Evolutionary conservation across 225 moss, liverwort and hornwort species (phyloP).

Genomic region (Physcomitrellopsis africana): DNA sequence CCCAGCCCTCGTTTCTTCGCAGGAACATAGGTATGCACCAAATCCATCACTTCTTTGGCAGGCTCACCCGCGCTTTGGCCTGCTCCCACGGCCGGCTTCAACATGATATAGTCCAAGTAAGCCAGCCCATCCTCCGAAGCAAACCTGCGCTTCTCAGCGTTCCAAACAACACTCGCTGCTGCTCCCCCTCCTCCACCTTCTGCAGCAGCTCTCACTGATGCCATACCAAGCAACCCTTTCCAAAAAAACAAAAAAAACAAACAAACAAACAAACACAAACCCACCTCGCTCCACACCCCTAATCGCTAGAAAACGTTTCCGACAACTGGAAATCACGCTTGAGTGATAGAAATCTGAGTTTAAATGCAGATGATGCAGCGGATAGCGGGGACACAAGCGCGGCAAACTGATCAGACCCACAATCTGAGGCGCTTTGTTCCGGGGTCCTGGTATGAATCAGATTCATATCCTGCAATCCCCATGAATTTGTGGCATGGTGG

Average conservation of each 20-base stretch:
- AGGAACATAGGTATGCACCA: conserved; percentile 83
- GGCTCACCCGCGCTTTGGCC: conserved; percentile 5
- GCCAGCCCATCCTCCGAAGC: conserved; percentile 67
- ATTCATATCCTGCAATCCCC: too few relatives aligned
- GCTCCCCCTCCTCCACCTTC: conserved; percentile 7
- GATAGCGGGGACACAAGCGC: too few relatives aligned
- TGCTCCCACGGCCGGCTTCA: conserved; percentile 16
- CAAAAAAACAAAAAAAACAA: neutral
- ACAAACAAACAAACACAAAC: neutral
- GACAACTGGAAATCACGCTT: neutral
- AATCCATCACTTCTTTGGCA: conserved; percentile 57
- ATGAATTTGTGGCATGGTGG: too few relatives aligned
- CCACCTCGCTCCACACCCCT: neutral
- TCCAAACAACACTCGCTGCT: conserved; percentile 48
- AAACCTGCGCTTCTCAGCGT: conserved; percentile 54
- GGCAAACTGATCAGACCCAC: too few relatives aligned
- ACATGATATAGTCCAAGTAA: conserved; percentile 67
- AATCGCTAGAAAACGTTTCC: too few relatives aligned
- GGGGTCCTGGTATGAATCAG: too few relatives aligned
- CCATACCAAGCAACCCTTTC: conserved; percentile 18
- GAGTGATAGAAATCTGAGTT: too few relatives aligned
- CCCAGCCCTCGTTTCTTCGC: conserved; percentile 68
- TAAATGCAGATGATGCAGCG: too few relatives aligned
- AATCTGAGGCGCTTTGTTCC: too few relatives aligned
- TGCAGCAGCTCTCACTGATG: conserved; percentile 29